Evolutionary conservation across 2,329 filamentous ascomycete species (phyloP).

Genomic region (Pseudopithomyces chartarum): DNA sequence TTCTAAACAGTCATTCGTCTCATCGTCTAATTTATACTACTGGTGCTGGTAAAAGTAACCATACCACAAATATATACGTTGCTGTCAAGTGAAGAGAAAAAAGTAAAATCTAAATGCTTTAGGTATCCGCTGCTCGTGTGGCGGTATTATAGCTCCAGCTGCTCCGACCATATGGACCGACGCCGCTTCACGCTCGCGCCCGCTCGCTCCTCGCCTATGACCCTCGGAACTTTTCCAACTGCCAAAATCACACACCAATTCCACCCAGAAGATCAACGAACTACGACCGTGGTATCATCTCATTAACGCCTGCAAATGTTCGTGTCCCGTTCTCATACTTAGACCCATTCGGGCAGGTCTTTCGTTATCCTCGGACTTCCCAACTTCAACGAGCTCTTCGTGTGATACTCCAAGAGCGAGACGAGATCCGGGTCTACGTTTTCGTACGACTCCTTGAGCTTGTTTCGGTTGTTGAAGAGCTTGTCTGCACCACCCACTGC

Average conservation of each 20-base stretch:
- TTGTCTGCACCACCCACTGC: constrained; percentile 20
- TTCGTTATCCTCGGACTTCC: constrained; percentile 21
- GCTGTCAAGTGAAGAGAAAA: no score
- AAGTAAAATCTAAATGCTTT: no score
- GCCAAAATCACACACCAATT: background rate
- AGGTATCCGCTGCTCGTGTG: no score
- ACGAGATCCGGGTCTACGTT: constrained; percentile 15
- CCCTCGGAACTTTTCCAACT: no score
- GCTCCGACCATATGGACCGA: no score
- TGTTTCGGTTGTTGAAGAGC: constrained; percentile 24
- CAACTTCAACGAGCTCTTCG: constrained; percentile 25
- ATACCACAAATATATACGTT: no score
- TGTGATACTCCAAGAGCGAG: constrained; percentile 28
- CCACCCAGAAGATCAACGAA: background rate
- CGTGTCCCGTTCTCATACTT: background rate
- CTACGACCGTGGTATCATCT: constrained; percentile 6
- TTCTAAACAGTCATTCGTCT: background rate
- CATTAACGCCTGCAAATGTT: constrained; percentile 3
- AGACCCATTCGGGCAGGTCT: constrained; percentile 26
- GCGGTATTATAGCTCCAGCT: no score
- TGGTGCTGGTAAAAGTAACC: no score
- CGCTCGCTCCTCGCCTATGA: no score
- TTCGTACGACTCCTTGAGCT: constrained; percentile 21
- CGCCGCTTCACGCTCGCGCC: no score
- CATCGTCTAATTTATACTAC: no score